A percentile compares a stretch with the other conserved stretches of the same genome.
Conservation (phyloP, 495 filamentous ascomycete genomes). For the Aspergillus haitiensis region DNA sequence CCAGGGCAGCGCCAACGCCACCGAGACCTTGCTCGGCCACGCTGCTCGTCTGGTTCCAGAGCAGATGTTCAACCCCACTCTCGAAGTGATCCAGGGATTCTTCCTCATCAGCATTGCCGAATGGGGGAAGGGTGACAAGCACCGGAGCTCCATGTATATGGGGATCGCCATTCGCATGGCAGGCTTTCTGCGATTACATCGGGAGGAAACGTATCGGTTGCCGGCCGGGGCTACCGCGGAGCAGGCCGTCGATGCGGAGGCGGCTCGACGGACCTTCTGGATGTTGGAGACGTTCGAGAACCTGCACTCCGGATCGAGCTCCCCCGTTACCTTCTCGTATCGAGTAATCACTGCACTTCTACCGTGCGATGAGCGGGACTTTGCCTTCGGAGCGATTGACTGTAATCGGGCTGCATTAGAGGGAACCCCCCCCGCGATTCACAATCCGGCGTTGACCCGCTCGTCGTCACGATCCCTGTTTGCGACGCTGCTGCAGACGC, state of each 20-base stretch:
- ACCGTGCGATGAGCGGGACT: neutral
- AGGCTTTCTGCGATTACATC: neutral
- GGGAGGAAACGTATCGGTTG: neutral
- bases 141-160: conserved; percentile 4
- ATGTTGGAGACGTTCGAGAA: conserved; percentile 2
- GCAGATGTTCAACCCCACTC: conserved; percentile 1
- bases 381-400: neutral
- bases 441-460: neutral
- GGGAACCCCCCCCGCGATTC: neutral
- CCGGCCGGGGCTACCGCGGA: neutral
- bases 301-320: neutral
- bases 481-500: neutral
- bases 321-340: neutral
- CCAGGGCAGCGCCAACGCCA: neutral
- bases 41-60: neutral
- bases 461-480: neutral
- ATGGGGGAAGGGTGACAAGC: conserved; percentile 5
- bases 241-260: neutral
- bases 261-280: neutral
- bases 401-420: neutral
- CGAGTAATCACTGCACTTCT: neutral
- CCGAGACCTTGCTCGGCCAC: neutral
- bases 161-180: neutral
- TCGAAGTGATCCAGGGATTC: neutral
- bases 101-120: conserved; percentile 3